Evolutionary conservation across 108 stramenopile genomes (phyloP).

Genomic region (Pseudonitzschia multiseries): DNA sequence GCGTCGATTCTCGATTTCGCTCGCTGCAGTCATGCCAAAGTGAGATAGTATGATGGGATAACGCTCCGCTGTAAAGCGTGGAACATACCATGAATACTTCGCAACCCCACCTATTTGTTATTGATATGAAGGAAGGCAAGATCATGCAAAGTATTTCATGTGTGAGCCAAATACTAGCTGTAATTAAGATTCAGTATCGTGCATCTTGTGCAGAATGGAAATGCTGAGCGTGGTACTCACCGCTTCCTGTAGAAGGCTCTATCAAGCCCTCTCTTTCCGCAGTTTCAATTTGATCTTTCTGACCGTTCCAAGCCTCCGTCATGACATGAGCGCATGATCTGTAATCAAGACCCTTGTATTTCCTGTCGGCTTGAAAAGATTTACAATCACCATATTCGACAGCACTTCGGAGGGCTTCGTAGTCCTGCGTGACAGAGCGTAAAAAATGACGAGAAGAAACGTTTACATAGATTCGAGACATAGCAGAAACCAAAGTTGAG

Average conservation of each 20-base stretch:
- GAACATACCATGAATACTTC: slow-evolving; percentile 41
- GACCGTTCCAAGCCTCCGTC: slow-evolving; percentile 35
- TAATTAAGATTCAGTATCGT: neutral
- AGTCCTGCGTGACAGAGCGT: neutral
- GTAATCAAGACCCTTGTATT: slow-evolving; percentile 1
- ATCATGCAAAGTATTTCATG: neutral
- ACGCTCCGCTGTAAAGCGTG: slow-evolving; percentile 19
- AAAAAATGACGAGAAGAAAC: too few relatives aligned
- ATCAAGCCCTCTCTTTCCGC: slow-evolving; percentile 12
- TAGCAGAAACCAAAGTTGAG: too few relatives aligned
- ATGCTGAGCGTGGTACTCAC: neutral
- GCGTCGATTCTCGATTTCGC: slow-evolving; percentile 15
- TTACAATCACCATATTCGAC: slow-evolving; percentile 17
- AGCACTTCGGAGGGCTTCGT: slow-evolving; percentile 21
- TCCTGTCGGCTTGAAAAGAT: neutral
- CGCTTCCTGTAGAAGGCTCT: slow-evolving; percentile 13
- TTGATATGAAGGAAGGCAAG: neutral
- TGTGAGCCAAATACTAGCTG: neutral
- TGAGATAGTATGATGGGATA: slow-evolving; percentile 39
- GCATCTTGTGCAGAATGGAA: neutral
- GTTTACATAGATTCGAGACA: too few relatives aligned
- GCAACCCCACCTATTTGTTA: slow-evolving; percentile 24
- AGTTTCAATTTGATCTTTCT: slow-evolving; percentile 13
- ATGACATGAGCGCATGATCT: slow-evolving; percentile 27
- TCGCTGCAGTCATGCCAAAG: slow-evolving; percentile 29